phyloP scores from a whole-genome alignment of 768 basidiomycete genomes.

The Panus rudis region DNA sequence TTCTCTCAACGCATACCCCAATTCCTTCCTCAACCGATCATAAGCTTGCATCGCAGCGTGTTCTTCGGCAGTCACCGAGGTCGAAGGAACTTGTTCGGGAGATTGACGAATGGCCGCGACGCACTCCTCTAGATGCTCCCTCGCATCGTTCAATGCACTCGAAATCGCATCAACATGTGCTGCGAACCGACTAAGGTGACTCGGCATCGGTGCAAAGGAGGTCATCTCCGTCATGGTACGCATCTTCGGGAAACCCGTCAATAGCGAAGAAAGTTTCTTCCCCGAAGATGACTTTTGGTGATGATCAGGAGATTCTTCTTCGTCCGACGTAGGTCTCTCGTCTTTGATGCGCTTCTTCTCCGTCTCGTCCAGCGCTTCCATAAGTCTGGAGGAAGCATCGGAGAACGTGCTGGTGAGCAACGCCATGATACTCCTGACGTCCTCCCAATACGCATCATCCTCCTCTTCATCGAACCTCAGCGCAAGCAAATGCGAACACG shows the following conservation, averaged over 20 bases:
- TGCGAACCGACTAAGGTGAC: conserved; percentile 60
- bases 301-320: conserved; percentile 7
- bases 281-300: not conserved
- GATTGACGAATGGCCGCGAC: conserved; percentile 45
- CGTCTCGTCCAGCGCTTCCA: conserved; percentile 54
- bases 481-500: conserved; percentile 74
- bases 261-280: too few species aligned
- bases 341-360: conserved; percentile 49
- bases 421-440: conserved; percentile 68
- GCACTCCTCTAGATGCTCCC: conserved; percentile 58
- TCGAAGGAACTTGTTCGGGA: conserved; percentile 1
- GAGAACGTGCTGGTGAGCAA: conserved; percentile 60
- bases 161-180: conserved; percentile 67
- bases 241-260: conserved; percentile 1
- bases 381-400: conserved; percentile 56
- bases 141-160: conserved; percentile 63
- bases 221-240: conserved; percentile 21
- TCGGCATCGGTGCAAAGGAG: conserved; percentile 73
- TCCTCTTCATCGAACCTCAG: conserved; percentile 62
- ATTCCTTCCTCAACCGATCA: conserved; percentile 66
- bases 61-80: conserved; percentile 6
- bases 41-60: conserved; percentile 58
- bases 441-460: conserved; percentile 79
- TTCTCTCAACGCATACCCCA: conserved; percentile 72
- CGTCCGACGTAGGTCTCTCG: conserved; percentile 34